Evolutionary conservation across 2,329 filamentous ascomycete genomes (phyloP), one percentile per base, ranked within the genome.

Genomic region (Elsinoe necatrix): DNA sequence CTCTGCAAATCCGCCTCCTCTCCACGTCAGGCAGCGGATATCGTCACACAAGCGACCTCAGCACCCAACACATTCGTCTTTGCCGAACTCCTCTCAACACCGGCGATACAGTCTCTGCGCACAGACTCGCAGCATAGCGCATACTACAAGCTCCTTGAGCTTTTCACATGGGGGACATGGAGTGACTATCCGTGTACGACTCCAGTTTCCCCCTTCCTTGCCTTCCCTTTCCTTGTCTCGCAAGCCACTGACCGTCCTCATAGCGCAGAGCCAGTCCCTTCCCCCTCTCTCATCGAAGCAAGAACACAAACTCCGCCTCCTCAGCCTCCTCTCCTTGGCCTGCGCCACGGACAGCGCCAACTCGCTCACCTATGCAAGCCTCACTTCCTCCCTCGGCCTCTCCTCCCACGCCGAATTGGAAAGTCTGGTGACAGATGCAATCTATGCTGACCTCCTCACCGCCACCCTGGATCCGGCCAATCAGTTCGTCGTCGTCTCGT

Each of bases 111-210:
- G 71, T 79, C 81, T 11, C 83, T 97, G 43, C 71, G 76, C 23
- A 73, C 72, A 37, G 76, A 82, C n/a, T 68, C 78, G 34, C 86
- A 95, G 50, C 81, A 85, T 65, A 73, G 77, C 5, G 64, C 71
- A 39, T 75, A 89, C 71, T 77, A 93, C 52, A 81, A 76, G 1
- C 79, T 95, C 12, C 84, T 98, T 43, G 80, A 91, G 71, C 85
- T 95, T 65, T 98, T 98, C 73, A 88, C 90, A 58, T 89, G 93
- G 78, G 93, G 92, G 59, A 95, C 89, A 59, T 96, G 89, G 77
- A 75, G 80, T 59, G 81, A 85, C 64, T 96, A 95, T 75, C 77
- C 80, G 69, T 68, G 82, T 83, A 66, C n/a, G n/a, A n/a, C n/a
- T n/a, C n/a, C n/a, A n/a, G n/a, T n/a, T 57, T 68, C 51, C 20